Percentiles rank a stretch among this genome's conserved stretches.
Evolutionary conservation across 805 yeast species (phyloP).

Genomic region (Starmerella stellata): DNA sequence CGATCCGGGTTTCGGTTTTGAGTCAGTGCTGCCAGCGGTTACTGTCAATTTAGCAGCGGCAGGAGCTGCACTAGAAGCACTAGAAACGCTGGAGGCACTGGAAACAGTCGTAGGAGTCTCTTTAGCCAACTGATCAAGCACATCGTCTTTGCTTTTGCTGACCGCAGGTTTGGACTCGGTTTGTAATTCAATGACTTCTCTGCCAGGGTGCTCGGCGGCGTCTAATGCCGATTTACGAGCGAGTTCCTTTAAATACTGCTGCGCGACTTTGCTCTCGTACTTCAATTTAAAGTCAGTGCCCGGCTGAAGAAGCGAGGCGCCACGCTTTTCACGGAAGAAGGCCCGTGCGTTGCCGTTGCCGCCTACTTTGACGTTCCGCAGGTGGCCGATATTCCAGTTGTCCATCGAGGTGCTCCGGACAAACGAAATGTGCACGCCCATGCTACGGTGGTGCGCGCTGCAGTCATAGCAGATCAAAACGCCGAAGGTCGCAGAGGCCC

Average conservation of each 20-base stretch:
- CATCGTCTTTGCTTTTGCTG: conserved; percentile 42
- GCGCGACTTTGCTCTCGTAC: conserved; percentile 67
- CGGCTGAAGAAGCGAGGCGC: conserved; percentile 46
- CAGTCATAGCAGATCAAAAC: conserved; percentile 84
- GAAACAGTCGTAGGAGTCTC: no score
- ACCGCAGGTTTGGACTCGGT: conserved; percentile 5
- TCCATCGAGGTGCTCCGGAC: conserved; percentile 85
- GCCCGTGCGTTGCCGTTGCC: conserved; percentile 80
- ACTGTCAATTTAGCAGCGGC: not conserved
- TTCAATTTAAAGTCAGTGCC: conserved; percentile 49
- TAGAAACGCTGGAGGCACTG: no score
- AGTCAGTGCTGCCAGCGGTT: conserved; percentile 15
- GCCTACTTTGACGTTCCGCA: conserved; percentile 83
- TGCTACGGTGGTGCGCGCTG: conserved; percentile 82
- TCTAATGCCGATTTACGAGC: conserved; percentile 52
- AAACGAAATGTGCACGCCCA: conserved; percentile 92
- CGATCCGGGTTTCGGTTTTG: conserved; percentile 19
- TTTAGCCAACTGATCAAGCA: conserved; percentile 75
- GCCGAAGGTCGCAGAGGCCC: conserved; percentile 97
- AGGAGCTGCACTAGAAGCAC: no score
- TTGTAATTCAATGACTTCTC: conserved; percentile 18
- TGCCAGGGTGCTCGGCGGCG: conserved; percentile 49
- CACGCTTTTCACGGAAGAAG: conserved; percentile 69
- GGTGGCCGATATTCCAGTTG: conserved; percentile 80
- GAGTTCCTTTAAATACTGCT: conserved; percentile 60